Percentiles rank a stretch among this genome's conserved stretches.
phyloP scores from a whole-genome alignment of 2,329 filamentous ascomycete genomes.

The Alternaria alternata region DNA sequence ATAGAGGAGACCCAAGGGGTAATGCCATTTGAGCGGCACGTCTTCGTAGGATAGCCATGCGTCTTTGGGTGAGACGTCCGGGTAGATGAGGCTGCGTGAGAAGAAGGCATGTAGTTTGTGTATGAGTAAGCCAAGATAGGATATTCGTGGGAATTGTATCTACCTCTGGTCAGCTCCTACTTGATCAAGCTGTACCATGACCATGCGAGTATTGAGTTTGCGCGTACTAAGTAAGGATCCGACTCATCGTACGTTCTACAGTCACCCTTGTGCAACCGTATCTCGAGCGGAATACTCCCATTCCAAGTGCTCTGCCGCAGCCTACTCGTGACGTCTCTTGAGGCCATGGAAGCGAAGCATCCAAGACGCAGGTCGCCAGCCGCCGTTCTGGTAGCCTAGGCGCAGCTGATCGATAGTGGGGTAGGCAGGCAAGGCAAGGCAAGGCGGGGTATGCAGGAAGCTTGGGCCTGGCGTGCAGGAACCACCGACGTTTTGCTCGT shows the following conservation, averaged over 20 bases:
- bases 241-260: slow-evolving; percentile 67
- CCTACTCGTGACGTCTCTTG: slow-evolving; percentile 46
- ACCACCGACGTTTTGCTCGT: slow-evolving; percentile 8
- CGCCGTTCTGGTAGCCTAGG: slow-evolving; percentile 22
- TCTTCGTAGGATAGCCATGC: slow-evolving; percentile 73
- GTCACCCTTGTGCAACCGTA: slow-evolving; percentile 65
- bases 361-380: slow-evolving; percentile 17
- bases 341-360: slow-evolving; percentile 22
- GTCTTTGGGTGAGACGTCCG: slow-evolving; percentile 60
- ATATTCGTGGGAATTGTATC: slow-evolving; percentile 70
- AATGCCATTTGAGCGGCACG: slow-evolving; percentile 76
- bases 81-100: slow-evolving; percentile 64
- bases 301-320: slow-evolving; percentile 65
- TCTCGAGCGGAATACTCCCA: slow-evolving; percentile 67
- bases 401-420: slow-evolving; percentile 19
- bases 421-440: slow-evolving; percentile 8
- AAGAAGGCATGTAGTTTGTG: slow-evolving; percentile 71
- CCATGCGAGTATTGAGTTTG: neutral
- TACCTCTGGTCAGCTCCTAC: slow-evolving; percentile 34
- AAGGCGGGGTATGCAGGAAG: slow-evolving; percentile 20
- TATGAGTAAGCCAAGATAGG: slow-evolving; percentile 73
- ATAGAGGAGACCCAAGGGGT: slow-evolving; percentile 72
- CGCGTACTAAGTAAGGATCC: slow-evolving; percentile 66
- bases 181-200: slow-evolving; percentile 3
- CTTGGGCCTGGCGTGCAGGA: slow-evolving; percentile 11